phyloP scores from a whole-genome alignment of 306 rosid genomes.

The Trifolium fragiferum region DNA sequence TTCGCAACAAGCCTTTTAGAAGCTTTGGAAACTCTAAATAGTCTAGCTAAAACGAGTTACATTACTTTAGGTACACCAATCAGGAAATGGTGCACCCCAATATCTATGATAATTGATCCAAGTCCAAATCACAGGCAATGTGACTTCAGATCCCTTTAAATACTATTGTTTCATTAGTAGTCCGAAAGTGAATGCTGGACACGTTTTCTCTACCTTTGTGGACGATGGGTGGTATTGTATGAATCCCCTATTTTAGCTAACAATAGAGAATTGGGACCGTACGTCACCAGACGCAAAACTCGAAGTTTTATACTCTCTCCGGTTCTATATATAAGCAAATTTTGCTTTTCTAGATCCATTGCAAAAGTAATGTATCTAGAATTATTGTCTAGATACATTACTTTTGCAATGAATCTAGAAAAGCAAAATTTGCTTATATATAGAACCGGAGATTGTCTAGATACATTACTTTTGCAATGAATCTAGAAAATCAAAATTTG shows the following conservation, averaged over 20 bases:
- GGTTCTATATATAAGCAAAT: no score
- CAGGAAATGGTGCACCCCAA: neutral
- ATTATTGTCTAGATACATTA: no score
- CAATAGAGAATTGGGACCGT: neutral
- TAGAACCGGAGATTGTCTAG: no score
- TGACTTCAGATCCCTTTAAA: neutral
- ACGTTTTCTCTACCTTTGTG: neutral
- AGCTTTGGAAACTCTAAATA: neutral
- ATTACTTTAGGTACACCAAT: neutral
- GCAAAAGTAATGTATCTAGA: no score
- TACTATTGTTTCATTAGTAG: neutral
- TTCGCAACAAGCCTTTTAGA: neutral
- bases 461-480: no score
- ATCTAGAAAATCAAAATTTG: no score
- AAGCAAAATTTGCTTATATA: no score
- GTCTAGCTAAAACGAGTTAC: neutral
- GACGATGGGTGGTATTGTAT: neutral
- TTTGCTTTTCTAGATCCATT: no score
- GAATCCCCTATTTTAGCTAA: neutral
- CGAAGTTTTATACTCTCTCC: no score
- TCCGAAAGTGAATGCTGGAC: neutral
- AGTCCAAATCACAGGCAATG: neutral
- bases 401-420: no score
- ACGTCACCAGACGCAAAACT: neutral
- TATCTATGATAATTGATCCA: no score